Evolutionary conservation across 2,329 filamentous ascomycete genomes (phyloP).

Genomic region (Furcasterigmium furcatum): DNA sequence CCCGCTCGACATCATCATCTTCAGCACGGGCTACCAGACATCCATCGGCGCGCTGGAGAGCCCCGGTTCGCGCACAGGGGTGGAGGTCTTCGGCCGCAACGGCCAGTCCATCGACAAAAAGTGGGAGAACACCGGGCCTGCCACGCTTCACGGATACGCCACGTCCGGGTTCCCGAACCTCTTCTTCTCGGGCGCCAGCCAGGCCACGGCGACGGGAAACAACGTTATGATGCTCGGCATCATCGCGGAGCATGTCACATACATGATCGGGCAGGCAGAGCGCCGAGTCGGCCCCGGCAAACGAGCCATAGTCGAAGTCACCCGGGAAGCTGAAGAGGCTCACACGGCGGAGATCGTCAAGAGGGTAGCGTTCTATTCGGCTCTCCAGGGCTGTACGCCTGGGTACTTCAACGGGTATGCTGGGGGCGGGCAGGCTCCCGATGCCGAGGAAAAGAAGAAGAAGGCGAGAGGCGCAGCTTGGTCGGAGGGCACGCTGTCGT

Average conservation of each 20-base stretch:
- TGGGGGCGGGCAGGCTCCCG: too few relatives aligned
- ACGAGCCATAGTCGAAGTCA: too few relatives aligned
- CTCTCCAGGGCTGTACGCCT: too few relatives aligned
- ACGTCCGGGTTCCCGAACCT: slow-evolving; percentile 52
- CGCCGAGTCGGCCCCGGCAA: too few relatives aligned
- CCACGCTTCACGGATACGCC: slow-evolving; percentile 50
- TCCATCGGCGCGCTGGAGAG: slow-evolving; percentile 25
- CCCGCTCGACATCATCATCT: slow-evolving; percentile 35
- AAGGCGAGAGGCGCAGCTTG: too few relatives aligned
- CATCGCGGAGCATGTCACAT: slow-evolving; percentile 35
- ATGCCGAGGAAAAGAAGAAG: too few relatives aligned
- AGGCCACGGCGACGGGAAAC: slow-evolving; percentile 35
- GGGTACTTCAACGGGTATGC: too few relatives aligned
- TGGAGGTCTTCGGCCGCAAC: slow-evolving; percentile 35
- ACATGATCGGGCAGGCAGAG: slow-evolving; percentile 27
- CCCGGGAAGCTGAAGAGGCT: too few relatives aligned
- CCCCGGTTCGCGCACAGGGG: slow-evolving; percentile 11
- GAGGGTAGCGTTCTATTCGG: too few relatives aligned
- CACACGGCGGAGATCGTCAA: too few relatives aligned
- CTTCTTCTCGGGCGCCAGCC: slow-evolving; percentile 40
- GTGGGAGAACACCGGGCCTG: slow-evolving; percentile 34
- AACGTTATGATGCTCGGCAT: slow-evolving; percentile 30
- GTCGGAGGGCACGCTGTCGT: too few relatives aligned
- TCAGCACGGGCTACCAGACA: slow-evolving; percentile 32
- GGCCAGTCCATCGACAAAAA: slow-evolving; percentile 40